Evolutionary conservation across 108 stramenopile genomes (phyloP), one percentile per base, ranked within the genome.

Genomic region (Stephanodiscus triporus): DNA sequence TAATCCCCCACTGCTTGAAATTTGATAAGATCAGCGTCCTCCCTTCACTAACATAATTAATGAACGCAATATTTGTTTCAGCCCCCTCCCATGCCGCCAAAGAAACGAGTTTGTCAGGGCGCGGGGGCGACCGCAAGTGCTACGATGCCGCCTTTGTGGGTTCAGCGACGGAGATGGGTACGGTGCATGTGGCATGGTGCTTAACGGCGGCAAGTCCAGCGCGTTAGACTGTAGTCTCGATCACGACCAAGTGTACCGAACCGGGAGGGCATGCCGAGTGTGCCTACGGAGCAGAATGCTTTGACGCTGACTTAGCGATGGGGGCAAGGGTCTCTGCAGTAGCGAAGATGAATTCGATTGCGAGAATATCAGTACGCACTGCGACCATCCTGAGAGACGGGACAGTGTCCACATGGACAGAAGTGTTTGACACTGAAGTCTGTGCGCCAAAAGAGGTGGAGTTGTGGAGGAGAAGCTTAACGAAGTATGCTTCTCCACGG

Each of bases 201-300:
- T 53, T n/a, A 1, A 53, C 24, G 51, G 24, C 51, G 51, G 51
- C 24, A 20, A 58, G 0, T 4, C 37, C 26, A 14, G 36, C 9
- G 56, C 42, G 10, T 58, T 69, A 38, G 51, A 69, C 32, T 69
- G 68, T 38, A 20, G 20, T 17, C n/a, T 4, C 23, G 37, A 56
- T 69, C 9, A 58, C 54, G 26, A 69, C 68, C 19, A 54, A 36
- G 30, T 69, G 68, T 23, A 54, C 56, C 19, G 38, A 57, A 16
- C 30, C 51, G 24, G 50, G 40, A 6, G 17, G 2, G 14, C 26
- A 40, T 20, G 32, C 68, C 17, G 68, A 69, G 26, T 69, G 68
- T 47, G 50, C 68, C 17, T 4, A 53, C 29, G 68, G 68, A 27
- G 32, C 38, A 2, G 27, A 8, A 3, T 69, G 68, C 40, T 32